Evolutionary conservation across 805 yeast genomes (phyloP), one percentile per base, ranked within the genome.

Genomic region (Starmera caribaea): DNA sequence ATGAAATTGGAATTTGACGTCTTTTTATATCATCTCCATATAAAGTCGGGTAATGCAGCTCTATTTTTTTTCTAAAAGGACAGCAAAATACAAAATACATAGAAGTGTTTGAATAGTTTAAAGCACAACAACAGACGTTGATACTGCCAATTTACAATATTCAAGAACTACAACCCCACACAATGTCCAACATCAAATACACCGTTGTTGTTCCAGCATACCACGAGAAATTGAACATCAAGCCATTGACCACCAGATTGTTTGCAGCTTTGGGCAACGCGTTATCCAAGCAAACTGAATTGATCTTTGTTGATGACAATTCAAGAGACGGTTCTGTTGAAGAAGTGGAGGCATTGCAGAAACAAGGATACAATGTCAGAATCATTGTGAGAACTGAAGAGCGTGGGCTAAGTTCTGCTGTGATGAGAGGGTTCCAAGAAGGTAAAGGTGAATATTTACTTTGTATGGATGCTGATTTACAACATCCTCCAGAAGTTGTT

Each of bases 381-480:
- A 69, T 70, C 42, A 68, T 69, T 41, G 76, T 69, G 16, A 65
- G 76, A 55, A 70, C 74, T 16, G 62, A 58, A 4, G 76, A 70
- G 49, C 63, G 74, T 49, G 76, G 76, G 16, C 53, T 70, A 27
- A 66, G 72, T 16, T 67, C 73, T 35, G 76, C 76, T 27, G 76
- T 70, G 10, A 47, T 70, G 47, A 62, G 61, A 47, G 76, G 76
- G 13, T 70, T 70, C 51, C 47, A 57, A 35, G 74, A 66, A 38
- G 66, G 72, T 26, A 54, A 65, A 39, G 76, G 76, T 47, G 64
- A 66, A 37, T 66, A 68, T 45, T 46, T 70, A 41, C 58, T 70
- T 32, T 70, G 76, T 49, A 70, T 70, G 75, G 76, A 70, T 51
- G 76, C 76, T 17, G 76, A 70, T 52, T 58, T 70, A 40, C 73